Base-by-base conservation (phyloP, 768 basidiomycete genomes). In the Infundibulicybe gibba region DNA sequence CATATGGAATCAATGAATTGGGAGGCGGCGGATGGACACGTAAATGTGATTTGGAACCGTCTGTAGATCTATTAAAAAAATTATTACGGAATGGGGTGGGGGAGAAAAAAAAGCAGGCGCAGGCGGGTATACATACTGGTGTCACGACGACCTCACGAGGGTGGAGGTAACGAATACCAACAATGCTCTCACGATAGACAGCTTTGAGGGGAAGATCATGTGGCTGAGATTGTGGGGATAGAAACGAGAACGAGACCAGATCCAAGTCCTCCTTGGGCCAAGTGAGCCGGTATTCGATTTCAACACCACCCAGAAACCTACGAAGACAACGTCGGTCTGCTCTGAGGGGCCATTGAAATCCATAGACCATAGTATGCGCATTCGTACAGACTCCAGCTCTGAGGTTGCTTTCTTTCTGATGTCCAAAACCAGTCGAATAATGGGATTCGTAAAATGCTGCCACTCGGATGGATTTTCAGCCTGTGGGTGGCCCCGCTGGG, bases 391-490 rank as follows among this genome's bases (percentile, higher is more conserved):
- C 51, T 81, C 77, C 3, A 86, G 69, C 33, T 75, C 72, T 16
- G 71, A 72, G 12, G 68, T 64, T 4, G 64, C 64, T 20, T 74
- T 68, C 59, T 74, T 82, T 53, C 69, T 79, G 31, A 74, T 69
- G 58, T 90, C 86, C 25, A 90, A 69, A 17, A 76, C 62, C 25
- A 90, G 72, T 33, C 68, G 74, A 48, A 90, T 77, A 42, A 73
- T 62, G 1, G 88, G 87, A 54, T 90, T 87, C 15, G 76, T 76
- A 54, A 83, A 89, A 57, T 90, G 87, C 56, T 88, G 84, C 88
- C 88, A 90, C 59, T 87, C 85, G 2, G 70, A 57, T 31, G 71
- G 62, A 14, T 32, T 50, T 25, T 25, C 25, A 25, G 25, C 8
- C 25, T 25, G 25, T 25, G 25, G 25, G 25, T 8, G 25, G 25